Percentiles rank a stretch among this genome's conserved stretches.
phyloP scores from a whole-genome alignment of 1,139 yeast species.

The Yamadazyma epiphylla region DNA sequence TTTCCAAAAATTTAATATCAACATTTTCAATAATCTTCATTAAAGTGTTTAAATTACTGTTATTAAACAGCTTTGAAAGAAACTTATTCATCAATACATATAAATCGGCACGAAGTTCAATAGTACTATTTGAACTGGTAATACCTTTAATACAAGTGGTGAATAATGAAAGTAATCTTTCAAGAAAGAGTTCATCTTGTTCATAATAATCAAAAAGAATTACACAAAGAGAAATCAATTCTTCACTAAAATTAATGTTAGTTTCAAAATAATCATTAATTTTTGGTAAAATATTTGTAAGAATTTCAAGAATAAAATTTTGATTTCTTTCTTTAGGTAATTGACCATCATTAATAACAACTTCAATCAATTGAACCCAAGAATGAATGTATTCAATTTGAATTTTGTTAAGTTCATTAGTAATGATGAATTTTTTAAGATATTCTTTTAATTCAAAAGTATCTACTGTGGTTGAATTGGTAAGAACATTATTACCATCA shows the following conservation, averaged over 20 bases:
- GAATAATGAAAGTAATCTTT: conserved; percentile 64
- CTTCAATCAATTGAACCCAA: conserved; percentile 80
- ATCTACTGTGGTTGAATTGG: conserved; percentile 5
- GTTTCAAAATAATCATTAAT: conserved; percentile 68
- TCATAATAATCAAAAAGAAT: conserved; percentile 62
- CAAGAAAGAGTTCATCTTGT: conserved; percentile 29
- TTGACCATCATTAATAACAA: conserved; percentile 59
- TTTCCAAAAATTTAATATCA: conserved; percentile 60
- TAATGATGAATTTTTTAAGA: conserved; percentile 40
- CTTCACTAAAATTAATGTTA: conserved; percentile 69
- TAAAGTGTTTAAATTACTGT: conserved; percentile 41
- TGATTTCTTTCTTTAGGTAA: conserved; percentile 31
- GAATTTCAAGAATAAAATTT: conserved; percentile 69
- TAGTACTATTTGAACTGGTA: conserved; percentile 62
- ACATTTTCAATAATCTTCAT: conserved; percentile 51
- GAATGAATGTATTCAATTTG: conserved; percentile 68
- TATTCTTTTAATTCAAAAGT: conserved; percentile 19
- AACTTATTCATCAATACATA: conserved; percentile 71
- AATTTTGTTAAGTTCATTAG: conserved; percentile 42
- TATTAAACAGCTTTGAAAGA: conserved; percentile 46
- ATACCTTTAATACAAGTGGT: conserved; percentile 73
- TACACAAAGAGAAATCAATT: conserved; percentile 71
- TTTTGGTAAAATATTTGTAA: conserved; percentile 73
- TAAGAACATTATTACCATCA: background rate
- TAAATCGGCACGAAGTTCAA: conserved; percentile 70